Conservation (phyloP, 768 basidiomycete species). For the Russula virescens region DNA sequence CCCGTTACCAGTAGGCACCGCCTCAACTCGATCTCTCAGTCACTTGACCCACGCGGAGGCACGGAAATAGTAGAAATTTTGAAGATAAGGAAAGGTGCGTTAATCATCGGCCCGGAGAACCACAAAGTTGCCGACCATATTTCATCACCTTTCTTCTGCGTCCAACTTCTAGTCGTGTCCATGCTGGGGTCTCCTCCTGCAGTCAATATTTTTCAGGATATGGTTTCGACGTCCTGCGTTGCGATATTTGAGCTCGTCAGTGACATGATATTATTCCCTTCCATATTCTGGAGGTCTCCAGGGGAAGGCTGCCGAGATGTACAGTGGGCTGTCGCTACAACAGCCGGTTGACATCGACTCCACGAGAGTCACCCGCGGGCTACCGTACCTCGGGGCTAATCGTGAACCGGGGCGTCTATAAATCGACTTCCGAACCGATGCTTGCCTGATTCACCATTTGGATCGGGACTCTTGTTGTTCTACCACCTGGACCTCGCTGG, state of each 20-base stretch:
- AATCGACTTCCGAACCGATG: not conserved
- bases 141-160: no score
- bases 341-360: not conserved
- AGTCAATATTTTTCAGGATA: no score
- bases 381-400: not conserved
- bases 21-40: not conserved
- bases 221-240: no score
- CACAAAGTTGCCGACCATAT: not conserved
- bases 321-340: not conserved
- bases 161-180: no score
- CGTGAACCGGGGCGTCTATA: no score
- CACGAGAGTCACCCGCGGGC: not conserved
- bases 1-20: not conserved
- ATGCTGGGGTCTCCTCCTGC: no score
- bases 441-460: not conserved
- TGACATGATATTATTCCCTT: no score
- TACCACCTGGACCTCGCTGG: no score
- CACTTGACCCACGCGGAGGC: no score
- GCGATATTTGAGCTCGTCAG: no score
- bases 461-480: no score
- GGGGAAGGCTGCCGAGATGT: not conserved
- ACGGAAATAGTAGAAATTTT: not conserved
- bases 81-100: not conserved
- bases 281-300: not conserved
- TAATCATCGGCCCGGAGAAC: not conserved